phyloP scores from a whole-genome alignment of 2,329 filamentous ascomycete species.

The Elsinoe fawcettii region DNA sequence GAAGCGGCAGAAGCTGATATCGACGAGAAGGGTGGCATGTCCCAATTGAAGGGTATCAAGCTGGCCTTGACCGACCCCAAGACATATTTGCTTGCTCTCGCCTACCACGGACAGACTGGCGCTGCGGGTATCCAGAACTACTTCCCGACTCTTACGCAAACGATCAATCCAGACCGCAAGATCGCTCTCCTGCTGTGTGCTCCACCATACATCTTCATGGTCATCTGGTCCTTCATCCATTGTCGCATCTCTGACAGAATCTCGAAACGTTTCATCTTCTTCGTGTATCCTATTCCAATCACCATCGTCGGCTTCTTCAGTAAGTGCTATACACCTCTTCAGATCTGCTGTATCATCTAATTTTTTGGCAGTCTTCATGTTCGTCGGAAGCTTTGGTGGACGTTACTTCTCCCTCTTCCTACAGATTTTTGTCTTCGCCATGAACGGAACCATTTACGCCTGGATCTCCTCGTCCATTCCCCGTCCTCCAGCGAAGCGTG shows the following conservation, averaged over 20 bases:
- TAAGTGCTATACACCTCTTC: not conserved
- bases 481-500: conserved; percentile 66
- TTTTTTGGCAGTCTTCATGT: conserved; percentile 43
- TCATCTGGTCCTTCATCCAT: conserved; percentile 41
- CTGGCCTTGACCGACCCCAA: conserved; percentile 45
- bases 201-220: conserved; percentile 48
- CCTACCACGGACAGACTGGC: conserved; percentile 43
- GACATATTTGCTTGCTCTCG: conserved; percentile 42
- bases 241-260: conserved; percentile 39
- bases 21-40: conserved; percentile 42
- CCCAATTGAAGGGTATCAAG: conserved; percentile 44
- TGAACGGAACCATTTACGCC: conserved; percentile 55
- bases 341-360: not conserved
- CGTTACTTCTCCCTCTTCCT: conserved; percentile 51
- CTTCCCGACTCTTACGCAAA: conserved; percentile 45
- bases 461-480: conserved; percentile 74
- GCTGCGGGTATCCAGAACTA: conserved; percentile 50
- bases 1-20: conserved; percentile 45
- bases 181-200: conserved; percentile 46
- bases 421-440: conserved; percentile 49
- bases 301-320: conserved; percentile 43
- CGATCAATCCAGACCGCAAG: conserved; percentile 38
- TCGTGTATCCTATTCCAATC: conserved; percentile 45
- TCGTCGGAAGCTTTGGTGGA: conserved; percentile 43
- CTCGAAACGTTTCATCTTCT: conserved; percentile 46